These are phyloP conservation scores for Termitomyces eurrhizus DNA, from an alignment of 768 basidiomycete species.

Conservation along the genomic window DNA sequence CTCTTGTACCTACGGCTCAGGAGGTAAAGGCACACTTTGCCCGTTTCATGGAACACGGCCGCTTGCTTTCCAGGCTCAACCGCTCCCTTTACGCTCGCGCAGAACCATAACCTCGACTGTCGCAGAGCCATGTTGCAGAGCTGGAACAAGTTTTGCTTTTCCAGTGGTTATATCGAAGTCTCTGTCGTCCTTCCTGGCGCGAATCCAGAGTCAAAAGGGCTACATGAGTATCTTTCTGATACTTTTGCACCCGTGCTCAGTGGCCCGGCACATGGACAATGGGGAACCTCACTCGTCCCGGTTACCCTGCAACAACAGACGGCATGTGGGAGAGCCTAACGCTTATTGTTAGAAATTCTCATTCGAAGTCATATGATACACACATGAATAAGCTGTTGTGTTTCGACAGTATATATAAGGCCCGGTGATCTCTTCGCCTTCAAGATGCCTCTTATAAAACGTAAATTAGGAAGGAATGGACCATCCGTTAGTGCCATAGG, in stretches of 20 bases:
- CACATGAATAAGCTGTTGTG: not conserved
- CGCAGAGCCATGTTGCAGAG: slow-evolving; percentile 78
- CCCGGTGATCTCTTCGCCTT: not conserved
- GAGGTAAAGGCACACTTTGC: too few species aligned
- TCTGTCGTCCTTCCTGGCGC: too few species aligned
- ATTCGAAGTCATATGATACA: not conserved
- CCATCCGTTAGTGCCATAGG: slow-evolving; percentile 25
- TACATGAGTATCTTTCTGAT: not conserved
- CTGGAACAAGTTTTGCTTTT: too few species aligned
- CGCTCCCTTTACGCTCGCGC: slow-evolving; percentile 38
- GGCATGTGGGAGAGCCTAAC: slow-evolving; percentile 51
- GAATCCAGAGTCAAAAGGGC: too few species aligned
- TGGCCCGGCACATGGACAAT: slow-evolving; percentile 90
- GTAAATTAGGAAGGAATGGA: slow-evolving; percentile 22
- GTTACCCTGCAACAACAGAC: slow-evolving; percentile 76
- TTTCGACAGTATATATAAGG: not conserved
- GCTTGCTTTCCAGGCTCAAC: too few species aligned
- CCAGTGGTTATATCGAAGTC: too few species aligned
- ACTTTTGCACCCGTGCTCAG: slow-evolving; percentile 26
- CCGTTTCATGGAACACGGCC: too few species aligned
- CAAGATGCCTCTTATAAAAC: slow-evolving; percentile 13
- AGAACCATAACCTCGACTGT: slow-evolving; percentile 60
- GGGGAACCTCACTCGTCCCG: slow-evolving; percentile 83
- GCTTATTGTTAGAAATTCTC: not conserved
- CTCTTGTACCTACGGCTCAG: too few species aligned